phyloP scores from a whole-genome alignment of 805 yeast species.

The Sugiyamaella qingdaonensis region DNA sequence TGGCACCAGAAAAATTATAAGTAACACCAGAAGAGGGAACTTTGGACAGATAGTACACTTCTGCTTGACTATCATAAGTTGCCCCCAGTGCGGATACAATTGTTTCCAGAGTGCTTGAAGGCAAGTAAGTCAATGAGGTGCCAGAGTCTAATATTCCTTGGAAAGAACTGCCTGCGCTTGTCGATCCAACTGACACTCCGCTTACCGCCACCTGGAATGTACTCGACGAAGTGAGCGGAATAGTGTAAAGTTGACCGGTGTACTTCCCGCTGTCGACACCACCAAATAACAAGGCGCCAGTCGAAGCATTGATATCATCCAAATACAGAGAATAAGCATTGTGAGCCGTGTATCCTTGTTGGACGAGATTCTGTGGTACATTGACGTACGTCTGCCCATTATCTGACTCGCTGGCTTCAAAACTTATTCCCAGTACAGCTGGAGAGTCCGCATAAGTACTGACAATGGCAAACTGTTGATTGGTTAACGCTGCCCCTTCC shows the following conservation, averaged over 20 bases:
- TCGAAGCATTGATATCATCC: conserved; percentile 34
- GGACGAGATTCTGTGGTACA: conserved; percentile 53
- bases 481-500: conserved; percentile 39
- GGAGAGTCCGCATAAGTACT: background rate
- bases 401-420: conserved; percentile 25
- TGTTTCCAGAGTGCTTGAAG: conserved; percentile 24
- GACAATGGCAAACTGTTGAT: conserved; percentile 15
- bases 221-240: conserved; percentile 34
- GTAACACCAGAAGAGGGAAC: background rate
- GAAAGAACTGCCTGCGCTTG: background rate
- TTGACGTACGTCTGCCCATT: conserved; percentile 43
- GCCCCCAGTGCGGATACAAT: conserved; percentile 39
- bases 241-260: conserved; percentile 37
- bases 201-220: conserved; percentile 5
- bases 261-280: conserved; percentile 44
- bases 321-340: conserved; percentile 60
- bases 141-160: conserved; percentile 22
- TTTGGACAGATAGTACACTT: background rate
- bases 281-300: conserved; percentile 40
- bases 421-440: conserved; percentile 29
- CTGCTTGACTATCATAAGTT: conserved; percentile 28
- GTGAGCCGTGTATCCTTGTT: conserved; percentile 50
- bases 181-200: conserved; percentile 3
- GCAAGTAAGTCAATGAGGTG: conserved; percentile 23
- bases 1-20: conserved; percentile 22